Evolutionary conservation across 768 basidiomycete genomes (phyloP), one percentile per base, ranked within the genome.

Genomic region (Trametes cubensis): DNA sequence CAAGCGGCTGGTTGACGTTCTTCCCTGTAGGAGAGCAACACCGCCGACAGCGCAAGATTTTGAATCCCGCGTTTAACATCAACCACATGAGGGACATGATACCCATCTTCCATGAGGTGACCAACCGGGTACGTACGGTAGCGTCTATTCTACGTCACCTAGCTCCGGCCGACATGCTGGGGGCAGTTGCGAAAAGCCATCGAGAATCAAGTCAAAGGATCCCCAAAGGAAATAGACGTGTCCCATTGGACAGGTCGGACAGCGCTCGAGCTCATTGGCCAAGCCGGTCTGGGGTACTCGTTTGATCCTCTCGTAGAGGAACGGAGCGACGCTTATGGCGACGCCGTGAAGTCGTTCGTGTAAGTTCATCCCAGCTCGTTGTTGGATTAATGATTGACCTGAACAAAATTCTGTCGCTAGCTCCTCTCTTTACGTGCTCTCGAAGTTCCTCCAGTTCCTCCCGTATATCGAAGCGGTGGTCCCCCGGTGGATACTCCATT

Each of bases 261-360:
- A 4, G 34, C 34, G 34, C 34, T 34, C 34, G 34, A 34, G 34
- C 34, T 34, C 34, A 34, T 34, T 10, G 34, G 34, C 5, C 34
- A 34, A 11, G 76, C 76, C 21, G 80, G 82, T 4, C 72, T 83
- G 17, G 78, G 77, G 0, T 72, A 70, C 52, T 75, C 76, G 4
- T 77, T 78, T 55, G 75, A 77, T 42, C 58, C 67, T 5, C 69
- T 83, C 4, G 64, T 59, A 11, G 74, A 76, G 46, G 74, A 75
- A 0, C 74, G 20, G 21, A 30, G 4, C 17, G 61, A 60, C 30
- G 14, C 38, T 3, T 60, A 45, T 28, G 65, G 61, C 1, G 51
- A 42, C 30, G 61, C 65, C 28, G 25, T 62, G 52, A 66, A 66
- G 49, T n/a, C 57, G 74, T 67, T 75, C 68, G 26, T 80, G 67